Evolutionary conservation across 768 basidiomycete genomes (phyloP), one percentile per base, ranked within the genome.

Genomic region (Hortiboletus campestris): DNA sequence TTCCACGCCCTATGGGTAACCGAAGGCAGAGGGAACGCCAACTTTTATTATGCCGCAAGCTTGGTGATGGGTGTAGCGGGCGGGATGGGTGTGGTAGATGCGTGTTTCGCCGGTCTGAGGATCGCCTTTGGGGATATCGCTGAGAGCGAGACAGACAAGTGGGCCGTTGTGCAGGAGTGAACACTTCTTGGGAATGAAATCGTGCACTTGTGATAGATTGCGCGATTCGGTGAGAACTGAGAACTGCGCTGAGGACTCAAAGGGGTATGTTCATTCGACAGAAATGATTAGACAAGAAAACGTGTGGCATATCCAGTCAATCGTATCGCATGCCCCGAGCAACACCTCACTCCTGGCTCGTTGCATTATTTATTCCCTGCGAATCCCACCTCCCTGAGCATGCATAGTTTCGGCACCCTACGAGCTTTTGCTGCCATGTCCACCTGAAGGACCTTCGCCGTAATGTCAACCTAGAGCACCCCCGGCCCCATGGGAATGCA

Each of bases 11-110:
- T 98, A 2, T 99, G 97, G 96, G 81, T 98, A 7, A 78, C 77
- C 10, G 88, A 93, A 53, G 94, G 94, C 2, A 91, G 93, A 6
- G 97, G 94, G 3, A 98, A 99, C 65, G 94, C 96, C 44, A 98
- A 98, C 70, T 99, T 99, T 74, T 98, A 91, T 75, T 99, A 98
- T 64, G 97, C 97, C 0, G 86, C 89, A 4, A 98, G 94, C 2
- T 78, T 98, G 57, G 96, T 99, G 16, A 94, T 94, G 70, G 94
- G 93, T 0, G 80, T 94, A 60, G 89, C 86, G 3, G 88, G 91
- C 60, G 94, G 92, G 0, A 82, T 89, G n/a, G 88, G 88, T 17
- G 65, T 94, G 13, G 76, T 93, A 3, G 96, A 97, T 66, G 84
- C 83, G 29, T 75, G 91, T 29, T 91, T 87, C 79, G 91, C 94